A percentile compares a stretch with the other conserved stretches of the same genome.
These are phyloP conservation scores for Fagus sylvatica DNA, from an alignment of 306 rosid species.

Conservation along the genomic window DNA sequence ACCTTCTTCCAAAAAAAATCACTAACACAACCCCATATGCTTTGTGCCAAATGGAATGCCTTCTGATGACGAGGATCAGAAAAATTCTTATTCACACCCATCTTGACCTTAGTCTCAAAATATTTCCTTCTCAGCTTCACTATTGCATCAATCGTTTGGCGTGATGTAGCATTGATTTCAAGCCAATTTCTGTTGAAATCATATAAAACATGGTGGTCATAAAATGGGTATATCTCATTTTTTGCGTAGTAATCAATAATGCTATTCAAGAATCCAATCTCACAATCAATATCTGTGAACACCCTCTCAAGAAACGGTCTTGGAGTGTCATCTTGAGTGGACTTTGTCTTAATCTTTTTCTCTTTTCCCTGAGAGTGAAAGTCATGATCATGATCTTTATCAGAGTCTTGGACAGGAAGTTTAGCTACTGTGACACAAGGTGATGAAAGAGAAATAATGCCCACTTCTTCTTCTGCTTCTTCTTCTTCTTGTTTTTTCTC, in stretches of 20 bases:
- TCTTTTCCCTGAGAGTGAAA: too few species aligned
- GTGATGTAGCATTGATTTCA: background rate
- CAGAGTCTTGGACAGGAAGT: too few species aligned
- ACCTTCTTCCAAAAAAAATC: too few species aligned
- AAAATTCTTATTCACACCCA: too few species aligned
- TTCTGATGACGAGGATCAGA: background rate
- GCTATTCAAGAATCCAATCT: background rate
- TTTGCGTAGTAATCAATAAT: background rate
- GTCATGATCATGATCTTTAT: too few species aligned
- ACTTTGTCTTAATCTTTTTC: too few species aligned
- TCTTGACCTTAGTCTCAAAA: background rate
- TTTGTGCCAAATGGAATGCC: background rate
- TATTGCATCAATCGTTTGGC: background rate
- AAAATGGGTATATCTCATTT: background rate
- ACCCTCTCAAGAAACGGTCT: background rate
- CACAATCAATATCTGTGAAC: background rate
- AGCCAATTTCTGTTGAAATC: background rate
- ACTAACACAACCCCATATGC: background rate
- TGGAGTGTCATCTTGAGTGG: background rate
- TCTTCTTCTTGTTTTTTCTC: too few species aligned
- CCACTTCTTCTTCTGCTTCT: too few species aligned
- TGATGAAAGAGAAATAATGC: too few species aligned
- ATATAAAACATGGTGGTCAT: background rate
- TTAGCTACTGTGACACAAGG: too few species aligned
- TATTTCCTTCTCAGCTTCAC: background rate